Base-by-base conservation (phyloP, 1,139 yeast genomes). In the Nakaseomyces bracarensis region DNA sequence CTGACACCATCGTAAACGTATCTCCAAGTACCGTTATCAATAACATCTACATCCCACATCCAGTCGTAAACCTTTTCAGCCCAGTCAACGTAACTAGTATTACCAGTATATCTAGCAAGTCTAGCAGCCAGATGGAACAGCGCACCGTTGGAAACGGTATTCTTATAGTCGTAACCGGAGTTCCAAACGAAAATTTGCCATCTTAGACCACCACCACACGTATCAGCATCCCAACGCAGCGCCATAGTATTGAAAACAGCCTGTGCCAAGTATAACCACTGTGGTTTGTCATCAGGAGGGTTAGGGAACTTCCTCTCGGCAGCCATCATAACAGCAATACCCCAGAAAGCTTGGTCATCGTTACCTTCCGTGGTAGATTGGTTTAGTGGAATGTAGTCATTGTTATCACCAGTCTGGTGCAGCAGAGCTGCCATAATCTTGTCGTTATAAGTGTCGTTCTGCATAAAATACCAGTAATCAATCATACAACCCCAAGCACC, bases 261-360 rank as follows among this genome's bases (percentile, higher is more conserved):
- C 60, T 82, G 89, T 1, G 85, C 77, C 55, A 83, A 65, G 36
- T 78, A 71, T 42, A 83, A 66, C 96, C 96, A 89, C 48, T 72
- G 74, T 8, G 81, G 81, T 49, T 72, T 54, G 49, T 61, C 72
- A 33, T 65, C 58, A 41, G 68, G 70, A 3, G 96, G 95, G 58
- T 86, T 84, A 2, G 85, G 68, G 58, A 86, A 87, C 64, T 85
- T 85, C 61, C 85, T 75, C 61, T 87, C 97, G 0, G 93, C 89
- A 2, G 96, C 96, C 11, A 76, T 80, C 82, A 87, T 84, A 2
- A 77, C 95, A 2, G 95, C 87, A 47, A 87, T 72, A 3, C 96
- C 96, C 96, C 96, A 87, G 62, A 89, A 85, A 1, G 89, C 96
- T 67, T 87, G 96, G 69, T 89, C 97, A 72, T 89, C 97, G 61